Evolutionary conservation across 1,139 yeast genomes (phyloP).

Genomic region (Williopsis jadinii): DNA sequence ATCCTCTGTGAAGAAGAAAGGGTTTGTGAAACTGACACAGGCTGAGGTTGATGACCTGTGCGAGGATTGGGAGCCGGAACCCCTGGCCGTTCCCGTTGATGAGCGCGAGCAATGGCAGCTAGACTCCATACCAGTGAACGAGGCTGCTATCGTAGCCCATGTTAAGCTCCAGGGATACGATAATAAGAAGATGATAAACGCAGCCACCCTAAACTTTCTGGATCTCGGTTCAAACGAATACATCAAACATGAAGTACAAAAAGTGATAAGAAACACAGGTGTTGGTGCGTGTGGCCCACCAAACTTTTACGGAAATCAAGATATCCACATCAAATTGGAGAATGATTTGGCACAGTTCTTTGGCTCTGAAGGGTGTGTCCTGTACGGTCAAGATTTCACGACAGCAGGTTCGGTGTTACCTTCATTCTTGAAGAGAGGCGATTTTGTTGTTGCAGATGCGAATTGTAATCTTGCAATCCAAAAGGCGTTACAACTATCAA

Average conservation of each 20-base stretch:
- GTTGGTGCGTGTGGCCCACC: slow-evolving; percentile 99
- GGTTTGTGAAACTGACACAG: slow-evolving; percentile 54
- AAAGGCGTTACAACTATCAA: slow-evolving; percentile 79
- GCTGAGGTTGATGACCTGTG: slow-evolving; percentile 77
- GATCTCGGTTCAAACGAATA: slow-evolving; percentile 42
- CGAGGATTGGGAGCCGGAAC: slow-evolving; percentile 89
- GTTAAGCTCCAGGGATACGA: slow-evolving; percentile 29
- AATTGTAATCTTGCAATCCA: slow-evolving; percentile 74
- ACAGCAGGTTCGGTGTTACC: slow-evolving; percentile 96
- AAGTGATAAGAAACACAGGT: slow-evolving; percentile 64
- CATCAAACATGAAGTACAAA: slow-evolving; percentile 50
- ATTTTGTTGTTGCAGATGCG: slow-evolving; percentile 81
- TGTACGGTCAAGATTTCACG: slow-evolving; percentile 90
- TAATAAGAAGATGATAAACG: slow-evolving; percentile 30
- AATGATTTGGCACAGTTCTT: slow-evolving; percentile 67
- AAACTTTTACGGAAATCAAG: slow-evolving; percentile 94
- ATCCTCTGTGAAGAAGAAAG: slow-evolving; percentile 71
- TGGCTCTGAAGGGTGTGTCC: slow-evolving; percentile 69
- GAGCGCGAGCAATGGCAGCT: slow-evolving; percentile 56
- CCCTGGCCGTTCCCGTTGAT: slow-evolving; percentile 53
- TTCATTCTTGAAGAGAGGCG: slow-evolving; percentile 93
- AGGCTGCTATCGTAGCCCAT: slow-evolving; percentile 50
- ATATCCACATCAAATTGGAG: slow-evolving; percentile 78
- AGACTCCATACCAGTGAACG: slow-evolving; percentile 53
- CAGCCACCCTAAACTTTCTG: slow-evolving; percentile 60